Evolutionary conservation across 306 rosid genomes (phyloP), one percentile per base, ranked within the genome.

Genomic region (Vicia sativa): DNA sequence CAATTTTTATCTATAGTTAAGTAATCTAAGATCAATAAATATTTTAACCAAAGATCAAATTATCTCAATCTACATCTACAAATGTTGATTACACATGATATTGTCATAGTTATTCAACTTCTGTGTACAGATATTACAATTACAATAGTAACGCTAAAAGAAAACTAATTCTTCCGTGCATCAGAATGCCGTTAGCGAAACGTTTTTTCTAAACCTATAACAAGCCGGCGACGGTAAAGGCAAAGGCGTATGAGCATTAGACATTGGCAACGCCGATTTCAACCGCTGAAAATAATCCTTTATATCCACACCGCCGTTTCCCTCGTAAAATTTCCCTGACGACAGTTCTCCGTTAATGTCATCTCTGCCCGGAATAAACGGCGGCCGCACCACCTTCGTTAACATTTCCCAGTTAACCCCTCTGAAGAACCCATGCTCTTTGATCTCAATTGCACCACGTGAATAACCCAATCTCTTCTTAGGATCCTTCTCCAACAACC

Each of bases 371-470:
- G 97, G 97, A 28, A 95, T 87, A 34, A 81, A 90, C 62, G 99
- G 99, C 10, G 99, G 91, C 21, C 99, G 82, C 0, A 60, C 70
- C 1, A 93, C 87, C 61, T 95, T 95, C 57, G 82, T 73, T 35
- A 95, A 54, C 6, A 85, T 68, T 70, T 90, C 86, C 99, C 99
- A 95, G 64, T 69, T 54, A 0, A 95, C 83, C 10, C 97, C 99
- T 39, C 80, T 68, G 29, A 95, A 90, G 81, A 95, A 95, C 48
- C 14, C 75, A 35, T 95, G 99, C 66, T 81, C 92, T 79, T 84
- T 95, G 66, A 95, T 87, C 85, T 90, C 96, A 16, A 43, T 62
- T 11, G 99, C 97, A 38, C 99, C 97, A 0, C 87, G 75, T 6
- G 68, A 41, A 71, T 88, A 95, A 1, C 99, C 97, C 79, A 95